Conservation (phyloP, 148 eudicot species). For the Pouteria glomerata region DNA sequence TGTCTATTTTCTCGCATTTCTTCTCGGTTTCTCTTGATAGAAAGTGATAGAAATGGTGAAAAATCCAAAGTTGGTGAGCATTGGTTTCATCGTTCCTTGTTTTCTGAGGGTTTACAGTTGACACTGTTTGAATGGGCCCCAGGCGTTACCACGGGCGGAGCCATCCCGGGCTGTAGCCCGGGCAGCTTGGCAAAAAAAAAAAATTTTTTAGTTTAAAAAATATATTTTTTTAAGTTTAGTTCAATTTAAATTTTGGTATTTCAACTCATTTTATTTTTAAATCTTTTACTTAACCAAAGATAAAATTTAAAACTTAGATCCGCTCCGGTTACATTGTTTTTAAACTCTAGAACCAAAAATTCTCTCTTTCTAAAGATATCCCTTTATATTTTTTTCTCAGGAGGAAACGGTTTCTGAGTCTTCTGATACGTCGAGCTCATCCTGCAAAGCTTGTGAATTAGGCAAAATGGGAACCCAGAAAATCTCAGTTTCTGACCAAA, state of each 20-base stretch:
- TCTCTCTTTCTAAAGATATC: not conserved
- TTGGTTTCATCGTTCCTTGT: not conserved
- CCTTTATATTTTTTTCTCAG: not conserved
- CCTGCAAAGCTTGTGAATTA: slow-evolving; percentile 7
- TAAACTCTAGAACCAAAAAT: not conserved
- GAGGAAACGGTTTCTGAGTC: not conserved
- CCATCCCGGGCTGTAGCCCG: too few relatives aligned
- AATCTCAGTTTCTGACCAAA: slow-evolving; percentile 30
- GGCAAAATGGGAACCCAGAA: slow-evolving; percentile 23
- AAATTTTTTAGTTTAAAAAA: too few relatives aligned
- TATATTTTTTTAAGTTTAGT: too few relatives aligned
- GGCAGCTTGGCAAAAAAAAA: too few relatives aligned
- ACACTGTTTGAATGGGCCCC: slow-evolving; percentile 18
- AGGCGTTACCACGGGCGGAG: too few relatives aligned
- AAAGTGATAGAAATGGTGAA: slow-evolving; percentile 6
- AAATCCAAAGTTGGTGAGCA: slow-evolving; percentile 15
- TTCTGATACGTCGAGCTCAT: too few relatives aligned
- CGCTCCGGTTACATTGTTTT: not conserved
- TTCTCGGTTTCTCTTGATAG: too few relatives aligned
- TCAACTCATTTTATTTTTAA: too few relatives aligned
- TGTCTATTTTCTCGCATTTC: too few relatives aligned
- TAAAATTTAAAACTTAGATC: too few relatives aligned
- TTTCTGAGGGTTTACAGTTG: not conserved
- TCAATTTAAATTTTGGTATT: too few relatives aligned
- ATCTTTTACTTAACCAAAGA: too few relatives aligned